A percentile compares a stretch with the other conserved stretches of the same genome.
Evolutionary conservation across 805 yeast genomes (phyloP).

Genomic region (Cyberlindnera euphorbiae): DNA sequence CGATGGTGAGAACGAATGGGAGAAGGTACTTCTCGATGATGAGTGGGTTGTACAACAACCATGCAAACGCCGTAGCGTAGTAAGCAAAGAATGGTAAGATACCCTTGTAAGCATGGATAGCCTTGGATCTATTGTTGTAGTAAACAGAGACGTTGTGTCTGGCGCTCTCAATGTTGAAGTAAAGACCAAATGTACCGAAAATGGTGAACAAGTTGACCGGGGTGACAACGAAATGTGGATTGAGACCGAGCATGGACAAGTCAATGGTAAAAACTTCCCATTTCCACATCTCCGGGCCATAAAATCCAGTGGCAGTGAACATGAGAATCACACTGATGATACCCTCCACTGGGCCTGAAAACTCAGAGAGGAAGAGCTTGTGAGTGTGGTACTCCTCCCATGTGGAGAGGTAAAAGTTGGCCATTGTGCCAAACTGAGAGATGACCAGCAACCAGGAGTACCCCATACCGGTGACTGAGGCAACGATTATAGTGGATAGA

Average conservation of each 20-base stretch:
- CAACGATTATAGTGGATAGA: constrained; percentile 67
- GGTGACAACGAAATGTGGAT: constrained; percentile 29
- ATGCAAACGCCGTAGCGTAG: constrained; percentile 24
- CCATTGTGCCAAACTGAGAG: constrained; percentile 67
- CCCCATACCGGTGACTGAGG: constrained; percentile 75
- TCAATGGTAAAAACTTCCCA: constrained; percentile 33
- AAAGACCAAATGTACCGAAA: constrained; percentile 49
- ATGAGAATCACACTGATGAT: constrained; percentile 56
- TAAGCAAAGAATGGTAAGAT: constrained; percentile 58
- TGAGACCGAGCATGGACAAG: constrained; percentile 15
- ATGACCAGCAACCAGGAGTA: constrained; percentile 55
- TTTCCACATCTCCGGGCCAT: constrained; percentile 71
- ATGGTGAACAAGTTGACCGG: constrained; percentile 40
- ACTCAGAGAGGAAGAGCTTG: constrained; percentile 65
- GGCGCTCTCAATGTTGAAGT: constrained; percentile 66
- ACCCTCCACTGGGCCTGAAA: constrained; percentile 96
- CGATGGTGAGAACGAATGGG: constrained; percentile 66
- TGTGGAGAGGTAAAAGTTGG: constrained; percentile 83
- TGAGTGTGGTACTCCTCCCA: constrained; percentile 97
- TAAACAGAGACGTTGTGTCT: constrained; percentile 51
- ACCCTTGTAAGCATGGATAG: constrained; percentile 42
- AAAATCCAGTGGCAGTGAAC: constrained; percentile 57
- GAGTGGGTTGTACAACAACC: constrained; percentile 50
- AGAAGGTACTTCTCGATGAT: constrained; percentile 34
- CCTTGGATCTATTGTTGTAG: constrained; percentile 31